phyloP scores from a whole-genome alignment of 768 basidiomycete species.

The Leccinum fibrillosum region DNA sequence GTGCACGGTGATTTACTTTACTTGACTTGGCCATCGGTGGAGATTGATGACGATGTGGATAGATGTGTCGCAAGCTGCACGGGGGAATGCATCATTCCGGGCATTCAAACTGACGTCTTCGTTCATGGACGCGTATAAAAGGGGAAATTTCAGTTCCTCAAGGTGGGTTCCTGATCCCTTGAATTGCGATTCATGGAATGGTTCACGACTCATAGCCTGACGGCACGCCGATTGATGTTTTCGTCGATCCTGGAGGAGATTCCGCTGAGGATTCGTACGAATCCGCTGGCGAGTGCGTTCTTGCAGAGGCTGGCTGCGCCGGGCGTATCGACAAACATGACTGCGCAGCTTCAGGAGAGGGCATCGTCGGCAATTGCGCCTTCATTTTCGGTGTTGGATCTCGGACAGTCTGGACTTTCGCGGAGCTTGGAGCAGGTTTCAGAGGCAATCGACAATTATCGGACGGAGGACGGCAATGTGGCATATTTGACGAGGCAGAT shows the following conservation, averaged over 20 bases:
- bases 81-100: conserved; percentile 85
- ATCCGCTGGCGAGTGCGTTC: conserved; percentile 77
- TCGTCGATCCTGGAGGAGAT: conserved; percentile 84
- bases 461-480: conserved; percentile 89
- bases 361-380: conserved; percentile 46
- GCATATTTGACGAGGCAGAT: conserved; percentile 88
- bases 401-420: conserved; percentile 66
- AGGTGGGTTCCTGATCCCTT: conserved; percentile 49
- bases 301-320: conserved; percentile 58
- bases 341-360: conserved; percentile 37
- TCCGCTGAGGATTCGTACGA: conserved; percentile 80
- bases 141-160: conserved; percentile 77
- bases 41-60: conserved; percentile 14
- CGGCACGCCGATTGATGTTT: conserved; percentile 78
- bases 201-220: conserved; percentile 50
- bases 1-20: conserved; percentile 63
- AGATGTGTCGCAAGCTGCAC: conserved; percentile 77
- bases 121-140: conserved; percentile 81
- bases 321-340: conserved; percentile 32
- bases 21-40: neutral
- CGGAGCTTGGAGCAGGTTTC: conserved; percentile 81
- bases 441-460: conserved; percentile 81
- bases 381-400: conserved; percentile 67
- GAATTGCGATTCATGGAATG: conserved; percentile 1
- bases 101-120: conserved; percentile 80